Evolutionary conservation across 1,284 basidiomycete genomes (phyloP).

Genomic region (Kalmanozyma brasiliensis): DNA sequence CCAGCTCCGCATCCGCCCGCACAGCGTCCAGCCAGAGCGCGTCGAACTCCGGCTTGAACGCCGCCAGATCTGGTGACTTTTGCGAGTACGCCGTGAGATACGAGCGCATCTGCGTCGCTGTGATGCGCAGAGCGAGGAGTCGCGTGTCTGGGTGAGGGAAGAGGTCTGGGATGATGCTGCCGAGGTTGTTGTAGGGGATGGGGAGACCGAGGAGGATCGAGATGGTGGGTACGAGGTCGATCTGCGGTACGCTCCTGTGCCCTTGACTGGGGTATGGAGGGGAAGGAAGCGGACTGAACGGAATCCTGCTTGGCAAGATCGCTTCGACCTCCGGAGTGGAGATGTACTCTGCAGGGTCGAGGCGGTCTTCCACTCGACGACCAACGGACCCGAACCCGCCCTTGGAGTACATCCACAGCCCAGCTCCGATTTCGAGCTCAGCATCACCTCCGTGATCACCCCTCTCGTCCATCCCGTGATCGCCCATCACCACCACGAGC

Average conservation of each 20-base stretch:
- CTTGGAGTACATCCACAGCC: slow-evolving; percentile 82
- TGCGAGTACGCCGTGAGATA: slow-evolving; percentile 82
- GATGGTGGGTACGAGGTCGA: slow-evolving; percentile 90
- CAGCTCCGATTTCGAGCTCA: slow-evolving; percentile 84
- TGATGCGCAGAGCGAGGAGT: slow-evolving; percentile 77
- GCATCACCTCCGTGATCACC: slow-evolving; percentile 97
- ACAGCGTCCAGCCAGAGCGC: slow-evolving; percentile 45
- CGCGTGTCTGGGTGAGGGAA: slow-evolving; percentile 72
- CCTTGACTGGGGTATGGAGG: slow-evolving; percentile 57
- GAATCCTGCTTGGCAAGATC: slow-evolving; percentile 18
- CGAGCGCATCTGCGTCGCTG: slow-evolving; percentile 79
- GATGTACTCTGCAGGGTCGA: slow-evolving; percentile 25
- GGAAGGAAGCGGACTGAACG: slow-evolving; percentile 58
- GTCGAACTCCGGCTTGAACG: slow-evolving; percentile 62
- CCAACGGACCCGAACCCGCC: slow-evolving; percentile 15
- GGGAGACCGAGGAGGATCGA: slow-evolving; percentile 91
- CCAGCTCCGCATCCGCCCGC: slow-evolving; percentile 49
- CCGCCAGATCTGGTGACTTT: slow-evolving; percentile 75
- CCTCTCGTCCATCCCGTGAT: slow-evolving; percentile 95
- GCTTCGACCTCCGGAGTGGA: slow-evolving; percentile 11
- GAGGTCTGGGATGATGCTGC: slow-evolving; percentile 87
- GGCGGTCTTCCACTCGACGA: background rate
- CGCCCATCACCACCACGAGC: slow-evolving; percentile 88
- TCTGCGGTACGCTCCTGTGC: slow-evolving; percentile 84
- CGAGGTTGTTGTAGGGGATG: slow-evolving; percentile 95